Conservation (phyloP, 768 basidiomycete species). For the Leccinellum luteum region DNA sequence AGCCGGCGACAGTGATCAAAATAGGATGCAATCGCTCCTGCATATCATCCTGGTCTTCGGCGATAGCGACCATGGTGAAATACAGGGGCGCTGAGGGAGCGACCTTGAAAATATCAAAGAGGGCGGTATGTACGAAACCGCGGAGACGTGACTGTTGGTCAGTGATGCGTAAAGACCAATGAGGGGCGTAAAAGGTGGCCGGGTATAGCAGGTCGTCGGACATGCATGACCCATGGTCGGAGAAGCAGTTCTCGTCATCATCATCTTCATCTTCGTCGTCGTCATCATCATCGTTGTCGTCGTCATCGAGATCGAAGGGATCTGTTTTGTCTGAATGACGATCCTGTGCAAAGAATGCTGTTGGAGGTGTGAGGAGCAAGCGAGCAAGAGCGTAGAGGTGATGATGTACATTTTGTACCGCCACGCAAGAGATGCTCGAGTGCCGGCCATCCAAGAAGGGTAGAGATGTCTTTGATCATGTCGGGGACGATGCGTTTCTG, state of each 20-base stretch:
- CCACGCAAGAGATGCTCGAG: conserved; percentile 54
- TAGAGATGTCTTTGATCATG: conserved; percentile 61
- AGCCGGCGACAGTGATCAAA: conserved; percentile 41
- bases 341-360: conserved; percentile 10
- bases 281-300: conserved; percentile 24
- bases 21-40: conserved; percentile 35
- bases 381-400: neutral
- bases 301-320: conserved; percentile 19
- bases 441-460: conserved; percentile 46
- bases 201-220: conserved; percentile 25
- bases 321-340: neutral
- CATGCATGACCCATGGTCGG: conserved; percentile 19
- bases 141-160: conserved; percentile 41
- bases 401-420: conserved; percentile 42
- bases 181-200: conserved; percentile 40
- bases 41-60: conserved; percentile 32
- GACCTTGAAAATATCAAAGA: conserved; percentile 48
- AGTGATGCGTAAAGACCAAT: conserved; percentile 50
- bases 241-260: conserved; percentile 26
- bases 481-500: conserved; percentile 38
- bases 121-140: conserved; percentile 41
- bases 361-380: neutral
- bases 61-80: conserved; percentile 39
- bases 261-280: conserved; percentile 37
- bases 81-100: conserved; percentile 49